Base-by-base conservation (phyloP, 768 basidiomycete genomes). In the Leccinum barrowsii region DNA sequence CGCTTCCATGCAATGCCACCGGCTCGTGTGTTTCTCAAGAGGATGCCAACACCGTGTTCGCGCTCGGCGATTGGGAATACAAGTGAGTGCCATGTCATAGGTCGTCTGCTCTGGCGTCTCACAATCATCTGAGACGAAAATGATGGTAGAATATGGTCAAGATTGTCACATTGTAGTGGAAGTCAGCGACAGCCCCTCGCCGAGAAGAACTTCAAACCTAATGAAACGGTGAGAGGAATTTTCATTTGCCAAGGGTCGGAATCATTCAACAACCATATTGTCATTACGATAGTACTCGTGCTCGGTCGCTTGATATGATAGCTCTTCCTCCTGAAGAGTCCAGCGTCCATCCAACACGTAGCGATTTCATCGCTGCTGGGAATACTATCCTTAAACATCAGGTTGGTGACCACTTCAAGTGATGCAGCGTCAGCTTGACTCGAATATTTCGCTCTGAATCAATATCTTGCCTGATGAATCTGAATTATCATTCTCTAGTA, bases 41-140 rank as follows among this genome's bases (percentile, higher is more conserved):
- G 26, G 80, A 82, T 50, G 82, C 83, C 11, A 63, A 80, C 56
- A 77, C 75, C 0, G 82, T 84, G 2, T 85, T 79, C 62, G 76
- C 81, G 19, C 74, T 84, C 5, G 84, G 83, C 0, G 82, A 82
- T 58, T 85, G 82, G 82, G 84, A 85, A 66, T 85, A 85, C 59
- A 80, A 74, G 57, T 86, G 72, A 69, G 59, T 57, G 4, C 19
- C 30, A 5, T 13, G 35, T 13, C 28, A 26, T 34, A 34, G 42
- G 51, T 55, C 26, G 15, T 51, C 37, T 7, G 24, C 5, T n/a
- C 3, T 5, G 0, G 4, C 48, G 19, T 21, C 48, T 63, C 52
- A 62, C 28, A 10, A 8, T 67, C 67, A 15, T 69, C 62, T 32
- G 64, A 67, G 4, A 67, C 21, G 44, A 24, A 15, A 17, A 42